Percentiles rank a stretch among this genome's conserved stretches.
Conservation (phyloP, 257 asterid species). For the Solanum sejunctum region DNA sequence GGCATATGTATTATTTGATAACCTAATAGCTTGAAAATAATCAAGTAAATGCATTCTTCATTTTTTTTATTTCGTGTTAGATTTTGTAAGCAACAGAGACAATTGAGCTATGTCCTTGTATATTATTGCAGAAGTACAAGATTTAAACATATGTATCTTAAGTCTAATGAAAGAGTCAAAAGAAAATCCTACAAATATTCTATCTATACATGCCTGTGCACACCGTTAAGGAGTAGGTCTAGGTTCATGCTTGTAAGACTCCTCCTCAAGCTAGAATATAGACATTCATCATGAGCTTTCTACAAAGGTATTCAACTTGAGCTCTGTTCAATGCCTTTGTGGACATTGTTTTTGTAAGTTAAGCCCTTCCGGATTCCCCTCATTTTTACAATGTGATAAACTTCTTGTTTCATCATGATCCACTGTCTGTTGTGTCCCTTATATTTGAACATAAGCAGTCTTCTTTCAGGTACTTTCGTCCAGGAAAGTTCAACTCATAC, state of each 20-base stretch:
- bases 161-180: background rate
- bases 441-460: background rate
- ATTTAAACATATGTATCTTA: background rate
- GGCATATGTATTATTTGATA: background rate
- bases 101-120: background rate
- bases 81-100: background rate
- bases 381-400: background rate
- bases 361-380: background rate
- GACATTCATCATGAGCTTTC: background rate
- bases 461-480: constrained; percentile 70
- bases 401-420: background rate
- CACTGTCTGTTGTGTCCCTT: background rate
- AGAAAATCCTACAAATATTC: background rate
- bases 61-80: background rate
- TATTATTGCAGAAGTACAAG: background rate
- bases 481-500: constrained; percentile 69
- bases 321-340: background rate
- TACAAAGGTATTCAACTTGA: background rate
- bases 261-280: background rate
- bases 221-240: background rate
- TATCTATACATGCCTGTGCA: background rate
- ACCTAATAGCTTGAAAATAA: background rate
- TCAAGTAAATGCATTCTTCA: background rate
- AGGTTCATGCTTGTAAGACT: background rate
- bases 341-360: background rate